These are phyloP conservation scores for Citrus unshiu DNA, from an alignment of 345 rosid genomes.

Conservation along the genomic window DNA sequence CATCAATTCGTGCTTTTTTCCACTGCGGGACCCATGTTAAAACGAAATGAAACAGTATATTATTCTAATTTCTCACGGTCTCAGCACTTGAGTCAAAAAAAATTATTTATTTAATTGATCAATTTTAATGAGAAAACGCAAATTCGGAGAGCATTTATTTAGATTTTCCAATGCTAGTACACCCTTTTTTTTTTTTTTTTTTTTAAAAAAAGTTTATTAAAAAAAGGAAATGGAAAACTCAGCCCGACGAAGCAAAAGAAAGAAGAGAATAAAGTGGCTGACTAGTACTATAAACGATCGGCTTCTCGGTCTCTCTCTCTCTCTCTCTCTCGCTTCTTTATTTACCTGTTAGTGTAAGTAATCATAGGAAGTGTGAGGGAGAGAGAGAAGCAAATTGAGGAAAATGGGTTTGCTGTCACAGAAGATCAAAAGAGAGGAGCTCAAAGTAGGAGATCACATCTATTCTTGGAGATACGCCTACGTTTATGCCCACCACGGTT, in stretches of 20 bases:
- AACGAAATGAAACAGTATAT: too few relatives aligned
- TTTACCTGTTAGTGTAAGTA: not conserved
- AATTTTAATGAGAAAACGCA: too few relatives aligned
- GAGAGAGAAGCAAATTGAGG: not conserved
- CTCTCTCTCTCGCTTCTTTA: not conserved
- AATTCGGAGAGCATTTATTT: too few relatives aligned
- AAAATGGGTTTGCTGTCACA: constrained; percentile 63
- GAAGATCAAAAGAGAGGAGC: constrained; percentile 42
- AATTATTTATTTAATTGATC: too few relatives aligned
- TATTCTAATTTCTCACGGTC: too few relatives aligned
- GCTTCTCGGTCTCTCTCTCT: not conserved
- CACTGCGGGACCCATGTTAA: too few relatives aligned
- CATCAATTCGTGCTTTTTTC: too few relatives aligned
- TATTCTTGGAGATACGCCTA: constrained; percentile 76
- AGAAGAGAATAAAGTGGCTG: too few relatives aligned
- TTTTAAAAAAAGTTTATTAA: too few relatives aligned
- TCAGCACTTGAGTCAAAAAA: too few relatives aligned
- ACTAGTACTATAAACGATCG: not conserved
- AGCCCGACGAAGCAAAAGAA: not conserved
- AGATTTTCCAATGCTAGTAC: too few relatives aligned
- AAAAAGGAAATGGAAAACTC: not conserved
- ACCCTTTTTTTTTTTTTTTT: too few relatives aligned
- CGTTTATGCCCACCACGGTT: constrained; percentile 78
- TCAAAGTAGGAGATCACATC: constrained; percentile 75
- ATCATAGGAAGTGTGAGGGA: not conserved